Conservation (phyloP, 1,284 basidiomycete species). For the Marasmius oreades region DNA sequence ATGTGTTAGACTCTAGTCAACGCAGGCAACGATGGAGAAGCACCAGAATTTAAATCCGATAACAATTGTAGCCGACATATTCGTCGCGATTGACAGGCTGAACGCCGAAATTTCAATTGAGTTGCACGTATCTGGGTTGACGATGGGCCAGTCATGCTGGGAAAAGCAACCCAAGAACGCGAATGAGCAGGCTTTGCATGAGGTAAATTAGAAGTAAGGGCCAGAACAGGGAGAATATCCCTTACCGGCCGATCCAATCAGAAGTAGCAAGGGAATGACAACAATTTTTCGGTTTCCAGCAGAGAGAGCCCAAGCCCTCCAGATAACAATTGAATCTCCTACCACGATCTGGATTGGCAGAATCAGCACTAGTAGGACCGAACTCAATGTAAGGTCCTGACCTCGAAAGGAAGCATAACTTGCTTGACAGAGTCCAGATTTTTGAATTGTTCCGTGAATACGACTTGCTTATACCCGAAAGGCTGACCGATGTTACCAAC, state of each 20-base stretch:
- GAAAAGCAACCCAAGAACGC: neutral
- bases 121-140: neutral
- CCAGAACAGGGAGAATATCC: neutral
- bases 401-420: neutral
- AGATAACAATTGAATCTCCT: neutral
- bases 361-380: neutral
- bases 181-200: neutral
- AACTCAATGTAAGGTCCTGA: neutral
- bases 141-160: neutral
- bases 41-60: neutral
- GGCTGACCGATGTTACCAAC: neutral
- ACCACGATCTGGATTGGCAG: neutral
- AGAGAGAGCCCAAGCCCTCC: neutral
- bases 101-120: neutral
- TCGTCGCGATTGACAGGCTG: neutral
- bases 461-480: neutral
- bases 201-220: neutral
- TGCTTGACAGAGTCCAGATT: neutral
- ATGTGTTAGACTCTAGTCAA: neutral
- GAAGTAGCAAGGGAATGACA: neutral
- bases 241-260: neutral
- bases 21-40: neutral
- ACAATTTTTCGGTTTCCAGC: neutral
- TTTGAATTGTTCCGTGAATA: neutral
- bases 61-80: neutral